Evolutionary conservation across 2,329 filamentous ascomycete species (phyloP).

Genomic region (Mollisiaceae sp.): DNA sequence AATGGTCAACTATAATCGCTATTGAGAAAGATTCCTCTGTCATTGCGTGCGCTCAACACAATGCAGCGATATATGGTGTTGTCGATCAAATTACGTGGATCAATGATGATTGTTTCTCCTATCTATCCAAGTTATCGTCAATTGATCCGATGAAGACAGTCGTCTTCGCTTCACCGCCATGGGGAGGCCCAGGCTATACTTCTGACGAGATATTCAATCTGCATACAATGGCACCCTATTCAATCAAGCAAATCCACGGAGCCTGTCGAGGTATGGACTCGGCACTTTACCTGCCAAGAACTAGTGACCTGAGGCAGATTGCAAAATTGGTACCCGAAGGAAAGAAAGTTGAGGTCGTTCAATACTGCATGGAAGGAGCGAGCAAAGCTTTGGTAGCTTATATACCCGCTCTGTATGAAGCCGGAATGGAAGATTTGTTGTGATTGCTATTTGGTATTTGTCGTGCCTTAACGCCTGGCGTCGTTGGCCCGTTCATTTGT

Average conservation of each 20-base stretch:
- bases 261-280: constrained; percentile 65
- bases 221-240: constrained; percentile 87
- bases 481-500: constrained; percentile 23
- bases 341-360: constrained; percentile 73
- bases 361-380: constrained; percentile 90
- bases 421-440: neutral
- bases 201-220: constrained; percentile 79
- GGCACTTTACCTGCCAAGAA: constrained; percentile 84
- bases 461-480: constrained; percentile 29
- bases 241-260: constrained; percentile 63
- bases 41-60: constrained; percentile 89
- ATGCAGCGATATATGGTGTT: constrained; percentile 85
- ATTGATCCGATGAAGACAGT: constrained; percentile 46
- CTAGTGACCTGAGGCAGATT: constrained; percentile 81
- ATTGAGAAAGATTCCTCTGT: constrained; percentile 84
- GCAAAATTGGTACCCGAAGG: constrained; percentile 58
- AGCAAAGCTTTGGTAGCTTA: constrained; percentile 82
- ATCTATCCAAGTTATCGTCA: constrained; percentile 29
- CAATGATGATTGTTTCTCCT: constrained; percentile 78
- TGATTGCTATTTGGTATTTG: constrained; percentile 4
- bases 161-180: constrained; percentile 75
- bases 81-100: constrained; percentile 82
- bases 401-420: constrained; percentile 48
- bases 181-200: constrained; percentile 72
- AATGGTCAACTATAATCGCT: constrained; percentile 84